phyloP scores from a whole-genome alignment of 2,329 filamentous ascomycete species.

The Fusarium sambucinum region DNA sequence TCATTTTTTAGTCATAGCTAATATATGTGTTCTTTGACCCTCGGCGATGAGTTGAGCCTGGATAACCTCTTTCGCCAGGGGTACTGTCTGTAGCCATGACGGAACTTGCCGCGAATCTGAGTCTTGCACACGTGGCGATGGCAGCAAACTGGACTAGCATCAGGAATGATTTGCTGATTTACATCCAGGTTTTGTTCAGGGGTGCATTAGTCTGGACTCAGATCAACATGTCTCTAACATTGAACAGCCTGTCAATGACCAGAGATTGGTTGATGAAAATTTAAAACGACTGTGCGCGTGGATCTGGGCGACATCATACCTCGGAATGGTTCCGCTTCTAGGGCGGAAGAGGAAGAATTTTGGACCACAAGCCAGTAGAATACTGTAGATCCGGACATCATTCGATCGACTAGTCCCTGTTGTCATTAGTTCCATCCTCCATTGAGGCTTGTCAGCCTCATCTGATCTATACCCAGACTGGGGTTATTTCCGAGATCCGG shows the following conservation, averaged over 20 bases:
- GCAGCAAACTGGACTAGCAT: not conserved
- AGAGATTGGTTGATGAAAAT: not conserved
- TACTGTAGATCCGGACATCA: too few relatives aligned
- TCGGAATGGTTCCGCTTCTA: not conserved
- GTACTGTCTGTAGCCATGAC: not conserved
- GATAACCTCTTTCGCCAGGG: not conserved
- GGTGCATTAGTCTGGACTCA: not conserved
- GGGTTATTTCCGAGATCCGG: not conserved
- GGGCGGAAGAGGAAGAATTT: not conserved
- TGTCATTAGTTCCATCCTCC: not conserved
- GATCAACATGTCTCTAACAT: not conserved
- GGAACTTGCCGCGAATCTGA: not conserved
- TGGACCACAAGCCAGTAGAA: not conserved
- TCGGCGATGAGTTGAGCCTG: not conserved
- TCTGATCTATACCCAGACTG: not conserved
- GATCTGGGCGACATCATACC: not conserved
- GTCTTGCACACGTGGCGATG: not conserved
- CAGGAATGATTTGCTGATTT: not conserved
- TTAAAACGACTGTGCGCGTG: not conserved
- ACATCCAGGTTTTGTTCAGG: not conserved
- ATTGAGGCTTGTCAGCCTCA: not conserved
- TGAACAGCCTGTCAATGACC: not conserved
- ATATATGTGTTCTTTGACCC: too few relatives aligned
- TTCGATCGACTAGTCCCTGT: not conserved
- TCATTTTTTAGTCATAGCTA: not conserved